phyloP scores from a whole-genome alignment of 768 basidiomycete species.

The Boletus rufocinnamomeus region DNA sequence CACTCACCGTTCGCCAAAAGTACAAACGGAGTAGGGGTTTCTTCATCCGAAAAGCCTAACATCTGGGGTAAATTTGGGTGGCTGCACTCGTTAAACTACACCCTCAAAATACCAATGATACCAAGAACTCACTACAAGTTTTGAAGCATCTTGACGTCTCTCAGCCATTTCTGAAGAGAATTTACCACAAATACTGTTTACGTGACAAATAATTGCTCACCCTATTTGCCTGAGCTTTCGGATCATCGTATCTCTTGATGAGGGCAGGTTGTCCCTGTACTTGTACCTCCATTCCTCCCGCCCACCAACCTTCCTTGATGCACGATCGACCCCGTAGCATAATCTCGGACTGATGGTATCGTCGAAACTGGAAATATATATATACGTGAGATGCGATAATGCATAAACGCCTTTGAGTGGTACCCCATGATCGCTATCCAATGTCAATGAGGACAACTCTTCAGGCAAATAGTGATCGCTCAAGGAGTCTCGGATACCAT shows the following conservation, averaged over 20 bases:
- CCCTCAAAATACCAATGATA: background rate
- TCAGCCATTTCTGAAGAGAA: conserved; percentile 44
- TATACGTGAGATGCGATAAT: conserved; percentile 7
- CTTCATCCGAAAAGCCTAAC: conserved; percentile 49
- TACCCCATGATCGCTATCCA: conserved; percentile 40
- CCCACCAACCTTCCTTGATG: conserved; percentile 51
- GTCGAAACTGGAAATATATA: conserved; percentile 44
- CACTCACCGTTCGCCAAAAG: conserved; percentile 48
- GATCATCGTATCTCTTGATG: conserved; percentile 48
- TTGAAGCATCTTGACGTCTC: conserved; percentile 52
- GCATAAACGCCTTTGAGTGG: no score
- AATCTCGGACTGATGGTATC: conserved; percentile 54
- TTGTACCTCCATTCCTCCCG: conserved; percentile 43
- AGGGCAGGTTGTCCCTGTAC: conserved; percentile 42
- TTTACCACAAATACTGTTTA: background rate
- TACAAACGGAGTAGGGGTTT: conserved; percentile 50
- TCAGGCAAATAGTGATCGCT: conserved; percentile 26
- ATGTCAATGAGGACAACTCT: conserved; percentile 21
- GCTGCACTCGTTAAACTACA: conserved; percentile 25
- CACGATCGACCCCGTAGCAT: conserved; percentile 38
- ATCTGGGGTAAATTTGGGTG: conserved; percentile 57
- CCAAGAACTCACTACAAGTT: conserved; percentile 45
- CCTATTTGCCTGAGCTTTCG: conserved; percentile 33
- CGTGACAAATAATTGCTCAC: conserved; percentile 21
- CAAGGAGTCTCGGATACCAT: conserved; percentile 17